Percentiles rank a stretch among this genome's conserved stretches.
These are phyloP conservation scores for Diplocarpon rosae DNA, from an alignment of 2,329 filamentous ascomycete genomes.

Conservation along the genomic window DNA sequence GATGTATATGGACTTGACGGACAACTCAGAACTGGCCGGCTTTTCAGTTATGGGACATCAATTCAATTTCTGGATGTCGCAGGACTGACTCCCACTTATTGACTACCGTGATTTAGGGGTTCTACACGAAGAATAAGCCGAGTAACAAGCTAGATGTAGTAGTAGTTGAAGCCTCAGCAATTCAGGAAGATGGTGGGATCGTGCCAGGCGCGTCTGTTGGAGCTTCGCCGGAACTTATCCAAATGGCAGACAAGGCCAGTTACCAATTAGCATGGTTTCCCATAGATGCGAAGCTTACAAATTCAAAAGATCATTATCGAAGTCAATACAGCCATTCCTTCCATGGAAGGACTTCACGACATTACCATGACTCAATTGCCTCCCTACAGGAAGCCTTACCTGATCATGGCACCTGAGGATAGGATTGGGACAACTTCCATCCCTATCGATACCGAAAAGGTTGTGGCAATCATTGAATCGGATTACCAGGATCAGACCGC, in stretches of 20 bases:
- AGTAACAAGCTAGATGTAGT: constrained; percentile 67
- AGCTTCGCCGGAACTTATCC: constrained; percentile 73
- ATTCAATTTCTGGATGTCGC: too few relatives aligned
- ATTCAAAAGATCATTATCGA: constrained; percentile 63
- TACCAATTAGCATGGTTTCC: background rate
- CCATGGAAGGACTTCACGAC: constrained; percentile 80
- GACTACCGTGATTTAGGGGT: constrained; percentile 39
- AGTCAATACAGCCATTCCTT: constrained; percentile 78
- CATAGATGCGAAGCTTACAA: background rate
- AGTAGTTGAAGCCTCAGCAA: constrained; percentile 76
- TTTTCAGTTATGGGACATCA: too few relatives aligned
- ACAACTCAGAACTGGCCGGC: too few relatives aligned
- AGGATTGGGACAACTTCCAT: constrained; percentile 75
- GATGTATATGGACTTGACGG: too few relatives aligned
- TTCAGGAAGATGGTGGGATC: constrained; percentile 81
- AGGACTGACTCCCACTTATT: too few relatives aligned
- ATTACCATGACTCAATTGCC: constrained; percentile 84
- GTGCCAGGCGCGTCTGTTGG: constrained; percentile 80
- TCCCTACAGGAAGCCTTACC: constrained; percentile 70
- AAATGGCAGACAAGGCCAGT: constrained; percentile 73
- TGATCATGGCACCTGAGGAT: constrained; percentile 78
- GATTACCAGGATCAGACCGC: constrained; percentile 70
- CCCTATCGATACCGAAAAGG: constrained; percentile 72
- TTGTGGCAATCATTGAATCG: constrained; percentile 74
- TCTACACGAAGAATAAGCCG: constrained; percentile 70